A percentile compares a stretch with the other conserved stretches of the same genome.
These are phyloP conservation scores for Trypanosoma caninum DNA, from an alignment of 208 protist species.

Conservation along the genomic window DNA sequence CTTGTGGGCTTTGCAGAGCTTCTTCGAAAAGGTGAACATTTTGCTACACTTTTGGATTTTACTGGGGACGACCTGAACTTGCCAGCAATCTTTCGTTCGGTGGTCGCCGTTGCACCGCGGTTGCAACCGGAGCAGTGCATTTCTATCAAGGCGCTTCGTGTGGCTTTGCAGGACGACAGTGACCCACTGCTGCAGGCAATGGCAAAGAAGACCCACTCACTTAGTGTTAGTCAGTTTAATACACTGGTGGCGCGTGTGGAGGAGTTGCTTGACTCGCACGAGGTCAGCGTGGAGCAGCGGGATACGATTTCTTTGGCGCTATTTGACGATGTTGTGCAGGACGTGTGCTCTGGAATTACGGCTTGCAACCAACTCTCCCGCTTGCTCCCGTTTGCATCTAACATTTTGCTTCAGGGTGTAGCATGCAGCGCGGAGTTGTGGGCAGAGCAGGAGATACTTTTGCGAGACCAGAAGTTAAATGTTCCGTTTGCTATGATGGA, in stretches of 20 bases:
- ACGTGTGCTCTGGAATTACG: slow-evolving; percentile 29
- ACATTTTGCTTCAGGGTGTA: slow-evolving; percentile 35
- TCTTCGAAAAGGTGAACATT: slow-evolving; percentile 22
- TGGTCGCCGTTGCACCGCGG: slow-evolving; percentile 50
- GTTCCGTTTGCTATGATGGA: slow-evolving; percentile 47
- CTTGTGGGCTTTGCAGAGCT: slow-evolving; percentile 38
- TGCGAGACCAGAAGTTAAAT: not conserved
- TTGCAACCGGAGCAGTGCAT: slow-evolving; percentile 75
- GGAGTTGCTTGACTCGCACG: slow-evolving; percentile 42
- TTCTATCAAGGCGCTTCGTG: slow-evolving; percentile 70
- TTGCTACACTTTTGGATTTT: slow-evolving; percentile 36
- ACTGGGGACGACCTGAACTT: slow-evolving; percentile 22
- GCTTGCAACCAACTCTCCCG: slow-evolving; percentile 61
- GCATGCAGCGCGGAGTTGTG: slow-evolving; percentile 33
- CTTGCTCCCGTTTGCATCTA: slow-evolving; percentile 60
- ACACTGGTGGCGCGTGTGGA: slow-evolving; percentile 34
- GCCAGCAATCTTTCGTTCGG: slow-evolving; percentile 33
- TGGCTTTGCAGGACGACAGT: slow-evolving; percentile 28
- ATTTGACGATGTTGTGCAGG: slow-evolving; percentile 29
- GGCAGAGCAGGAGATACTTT: slow-evolving; percentile 34
- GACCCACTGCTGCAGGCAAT: slow-evolving; percentile 39
- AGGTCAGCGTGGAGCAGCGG: slow-evolving; percentile 28
- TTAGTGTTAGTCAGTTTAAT: slow-evolving; percentile 35
- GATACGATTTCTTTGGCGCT: slow-evolving; percentile 38
- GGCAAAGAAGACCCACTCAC: slow-evolving; percentile 51